Evolutionary conservation across 2,329 filamentous ascomycete species (phyloP), one percentile per base, ranked within the genome.

Genomic region (Fusarium domesticum): DNA sequence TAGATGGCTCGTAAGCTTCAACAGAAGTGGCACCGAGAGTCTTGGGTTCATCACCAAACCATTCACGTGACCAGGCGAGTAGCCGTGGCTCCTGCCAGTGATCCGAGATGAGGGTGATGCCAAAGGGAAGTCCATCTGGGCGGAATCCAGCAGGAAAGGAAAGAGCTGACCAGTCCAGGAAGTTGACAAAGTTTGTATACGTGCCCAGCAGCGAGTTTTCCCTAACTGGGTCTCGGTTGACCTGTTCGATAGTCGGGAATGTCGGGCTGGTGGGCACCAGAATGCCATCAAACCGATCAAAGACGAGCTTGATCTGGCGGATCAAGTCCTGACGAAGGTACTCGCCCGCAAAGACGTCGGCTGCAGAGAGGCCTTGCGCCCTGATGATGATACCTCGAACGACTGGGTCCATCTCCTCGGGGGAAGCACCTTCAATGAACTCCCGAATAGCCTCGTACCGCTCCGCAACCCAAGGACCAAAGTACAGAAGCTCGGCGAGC

Each of bases 151-250:
- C 77, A 2, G 77, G 76, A n/a, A 81, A 67, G 1, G 75, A 70
- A 8, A 79, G 53, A 3, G 73, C 77, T 31, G 73, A 74, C 53
- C 81, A 69, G 59, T 83, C 79, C 15, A 83, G 60, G 19, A 83
- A 76, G 53, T 83, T 83, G 14, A 74, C 80, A 55, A 77, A 81
- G 55, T 82, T 80, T 0, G 78, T 81, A 44, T 81, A 83, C 3
- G 70, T 73, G 6, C 78, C 77, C 6, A 81, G 57, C 4, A 69
- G 61, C 4, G 75, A 75, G 52, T 83, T 83, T 55, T 76, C 70
- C 14, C 60, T 62, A 17, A 83, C 68, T 0, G 79, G 79, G 33
- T 80, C 73, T 3, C 62, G 62, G 2, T 69, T 63, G 36, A 83
- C 68, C 45, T 79, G 70, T 15, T 71, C 65, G 3, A 81, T 69